Evolutionary conservation across 306 rosid genomes (phyloP).

Genomic region (Notholithocarpus densiflorus): DNA sequence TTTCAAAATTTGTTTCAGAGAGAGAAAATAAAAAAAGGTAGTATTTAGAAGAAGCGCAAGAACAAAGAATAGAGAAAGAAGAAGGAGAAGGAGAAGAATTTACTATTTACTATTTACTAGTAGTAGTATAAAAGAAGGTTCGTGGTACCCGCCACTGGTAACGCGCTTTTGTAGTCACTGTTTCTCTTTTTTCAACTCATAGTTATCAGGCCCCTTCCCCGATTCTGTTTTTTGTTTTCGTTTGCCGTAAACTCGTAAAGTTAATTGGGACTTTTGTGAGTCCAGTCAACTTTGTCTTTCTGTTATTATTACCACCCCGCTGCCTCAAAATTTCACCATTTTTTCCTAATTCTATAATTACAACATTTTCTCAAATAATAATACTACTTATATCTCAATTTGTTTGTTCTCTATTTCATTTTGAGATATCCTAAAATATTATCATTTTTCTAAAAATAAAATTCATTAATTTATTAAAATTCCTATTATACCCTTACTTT

Average conservation of each 20-base stretch:
- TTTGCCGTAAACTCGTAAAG: too few relatives aligned
- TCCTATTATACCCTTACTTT: too few relatives aligned
- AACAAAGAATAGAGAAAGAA: neutral
- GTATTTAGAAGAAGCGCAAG: neutral
- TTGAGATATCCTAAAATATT: too few relatives aligned
- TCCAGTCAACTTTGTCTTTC: neutral
- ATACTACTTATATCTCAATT: too few relatives aligned
- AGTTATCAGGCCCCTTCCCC: neutral
- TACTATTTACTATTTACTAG: too few relatives aligned
- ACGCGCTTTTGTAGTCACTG: conserved; percentile 45
- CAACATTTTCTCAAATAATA: too few relatives aligned
- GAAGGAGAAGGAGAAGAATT: neutral
- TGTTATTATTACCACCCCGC: neutral
- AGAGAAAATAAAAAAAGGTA: neutral
- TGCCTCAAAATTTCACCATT: too few relatives aligned
- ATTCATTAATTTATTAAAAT: too few relatives aligned
- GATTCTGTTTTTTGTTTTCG: neutral
- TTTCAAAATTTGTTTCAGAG: conserved; percentile 11
- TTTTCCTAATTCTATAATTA: too few relatives aligned
- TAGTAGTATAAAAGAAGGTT: conserved; percentile 4
- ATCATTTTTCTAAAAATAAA: too few relatives aligned
- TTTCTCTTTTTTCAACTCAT: conserved; percentile 18
- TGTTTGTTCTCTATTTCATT: too few relatives aligned
- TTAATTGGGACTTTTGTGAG: too few relatives aligned
- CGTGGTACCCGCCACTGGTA: conserved; percentile 57